Conservation (phyloP, 129 eudicot species). For the Saussurea involucrata region DNA sequence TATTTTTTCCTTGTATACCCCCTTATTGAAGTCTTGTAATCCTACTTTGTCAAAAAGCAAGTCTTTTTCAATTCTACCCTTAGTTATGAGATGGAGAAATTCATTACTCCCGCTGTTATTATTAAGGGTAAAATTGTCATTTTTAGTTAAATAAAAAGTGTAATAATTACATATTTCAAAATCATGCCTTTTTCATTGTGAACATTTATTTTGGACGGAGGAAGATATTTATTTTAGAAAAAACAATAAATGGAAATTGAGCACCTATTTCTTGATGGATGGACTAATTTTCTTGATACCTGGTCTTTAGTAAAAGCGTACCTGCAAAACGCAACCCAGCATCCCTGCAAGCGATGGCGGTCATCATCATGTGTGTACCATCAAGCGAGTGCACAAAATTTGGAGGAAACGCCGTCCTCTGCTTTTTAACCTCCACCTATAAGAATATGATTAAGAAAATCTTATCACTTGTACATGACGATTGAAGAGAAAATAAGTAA, state of each 20-base stretch:
- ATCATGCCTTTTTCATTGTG: too few species aligned
- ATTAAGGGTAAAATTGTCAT: too few species aligned
- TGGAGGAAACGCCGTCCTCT: constrained; percentile 94
- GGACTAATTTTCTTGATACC: neutral
- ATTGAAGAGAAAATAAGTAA: neutral
- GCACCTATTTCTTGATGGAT: neutral
- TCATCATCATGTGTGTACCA: constrained; percentile 98
- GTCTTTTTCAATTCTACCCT: too few species aligned
- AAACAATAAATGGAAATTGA: neutral
- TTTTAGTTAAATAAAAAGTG: too few species aligned
- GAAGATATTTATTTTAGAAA: neutral
- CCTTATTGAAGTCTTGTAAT: too few species aligned
- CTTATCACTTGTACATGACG: neutral
- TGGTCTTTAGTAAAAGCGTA: constrained; percentile 14
- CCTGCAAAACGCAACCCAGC: constrained; percentile 96
- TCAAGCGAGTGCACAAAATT: constrained; percentile 97
- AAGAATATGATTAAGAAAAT: neutral
- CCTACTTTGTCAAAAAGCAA: too few species aligned
- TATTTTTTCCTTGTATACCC: too few species aligned
- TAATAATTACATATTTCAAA: too few species aligned
- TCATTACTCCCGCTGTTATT: too few species aligned
- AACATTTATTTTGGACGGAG: too few species aligned
- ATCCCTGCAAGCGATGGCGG: constrained; percentile 93
- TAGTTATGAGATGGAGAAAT: too few species aligned
- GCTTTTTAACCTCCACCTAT: constrained; percentile 77